Conservation (phyloP, 176 grass and related monocot genomes). For the Cymbopogon citratus region DNA sequence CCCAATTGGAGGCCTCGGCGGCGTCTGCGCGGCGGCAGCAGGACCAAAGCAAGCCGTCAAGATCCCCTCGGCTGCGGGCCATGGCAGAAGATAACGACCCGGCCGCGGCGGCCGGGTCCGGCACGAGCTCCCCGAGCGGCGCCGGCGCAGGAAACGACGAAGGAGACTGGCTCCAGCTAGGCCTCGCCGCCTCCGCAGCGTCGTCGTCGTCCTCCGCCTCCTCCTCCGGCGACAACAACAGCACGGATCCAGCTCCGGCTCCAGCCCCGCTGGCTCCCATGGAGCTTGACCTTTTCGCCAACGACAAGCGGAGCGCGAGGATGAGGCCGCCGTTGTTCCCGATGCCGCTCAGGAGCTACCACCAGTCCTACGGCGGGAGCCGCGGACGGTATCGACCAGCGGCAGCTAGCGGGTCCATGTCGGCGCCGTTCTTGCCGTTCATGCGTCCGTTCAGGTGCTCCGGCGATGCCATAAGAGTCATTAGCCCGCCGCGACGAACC, state of each 20-base stretch:
- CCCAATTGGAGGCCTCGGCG: conserved; percentile 28
- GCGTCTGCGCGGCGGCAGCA: background rate
- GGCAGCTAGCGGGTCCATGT: background rate
- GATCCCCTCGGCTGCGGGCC: conserved; percentile 13
- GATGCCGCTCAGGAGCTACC: conserved; percentile 40
- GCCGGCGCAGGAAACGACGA: conserved; percentile 8
- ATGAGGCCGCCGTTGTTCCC: conserved; percentile 30
- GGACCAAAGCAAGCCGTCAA: background rate
- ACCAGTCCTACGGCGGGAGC: conserved; percentile 15
- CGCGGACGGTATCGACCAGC: background rate
- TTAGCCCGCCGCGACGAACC: conserved; percentile 47
- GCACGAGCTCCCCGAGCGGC: conserved; percentile 7
- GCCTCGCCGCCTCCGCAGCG: conserved; percentile 22
- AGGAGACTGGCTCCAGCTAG: conserved; percentile 65
- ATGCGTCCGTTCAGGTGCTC: conserved; percentile 28
- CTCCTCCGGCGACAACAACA: conserved; percentile 3
- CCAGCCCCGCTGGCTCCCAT: background rate
- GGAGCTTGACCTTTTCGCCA: conserved; percentile 41
- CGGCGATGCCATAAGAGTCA: conserved; percentile 45
- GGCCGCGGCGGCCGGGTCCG: background rate
- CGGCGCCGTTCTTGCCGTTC: conserved; percentile 29
- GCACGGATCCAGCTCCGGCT: background rate
- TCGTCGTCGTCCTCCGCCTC: conserved; percentile 28
- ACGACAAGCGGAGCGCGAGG: conserved; percentile 17
- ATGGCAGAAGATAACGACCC: conserved; percentile 39